A percentile compares a stretch with the other conserved stretches of the same genome.
phyloP scores from a whole-genome alignment of 192 early-diverging fungal species.

The Backusella luteola region DNA sequence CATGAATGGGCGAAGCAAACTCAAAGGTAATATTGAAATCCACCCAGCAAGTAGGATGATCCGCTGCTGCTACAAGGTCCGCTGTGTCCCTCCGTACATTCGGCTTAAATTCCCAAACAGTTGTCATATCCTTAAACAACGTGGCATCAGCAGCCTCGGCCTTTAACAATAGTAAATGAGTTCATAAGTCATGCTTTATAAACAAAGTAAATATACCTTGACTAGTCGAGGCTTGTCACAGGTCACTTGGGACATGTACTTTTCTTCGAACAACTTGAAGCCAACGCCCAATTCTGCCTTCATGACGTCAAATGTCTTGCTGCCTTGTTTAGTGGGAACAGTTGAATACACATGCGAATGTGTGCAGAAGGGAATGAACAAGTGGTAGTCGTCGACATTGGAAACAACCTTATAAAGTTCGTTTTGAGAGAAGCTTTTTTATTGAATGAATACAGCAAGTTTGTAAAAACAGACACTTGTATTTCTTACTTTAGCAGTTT shows the following conservation, averaged over 20 bases:
- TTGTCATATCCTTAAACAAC: constrained; percentile 65
- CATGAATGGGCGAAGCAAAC: constrained; percentile 78
- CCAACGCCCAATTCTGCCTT: constrained; percentile 79
- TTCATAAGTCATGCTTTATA: neutral
- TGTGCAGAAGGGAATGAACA: constrained; percentile 84
- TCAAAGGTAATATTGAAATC: constrained; percentile 80
- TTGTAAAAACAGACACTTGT: neutral
- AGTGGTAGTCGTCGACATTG: constrained; percentile 76
- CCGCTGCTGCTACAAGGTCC: constrained; percentile 24
- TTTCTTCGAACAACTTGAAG: constrained; percentile 75
- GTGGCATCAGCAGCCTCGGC: constrained; percentile 55
- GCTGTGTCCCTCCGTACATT: constrained; percentile 28
- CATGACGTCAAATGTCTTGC: constrained; percentile 33
- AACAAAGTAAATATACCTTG: constrained; percentile 39
- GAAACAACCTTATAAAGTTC: constrained; percentile 83
- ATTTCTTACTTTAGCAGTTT: constrained; percentile 17
- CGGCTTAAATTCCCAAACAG: constrained; percentile 68
- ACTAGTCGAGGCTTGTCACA: constrained; percentile 64
- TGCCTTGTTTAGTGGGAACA: constrained; percentile 15
- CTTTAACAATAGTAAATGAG: constrained; percentile 21
- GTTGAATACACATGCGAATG: constrained; percentile 57
- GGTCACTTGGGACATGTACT: constrained; percentile 74
- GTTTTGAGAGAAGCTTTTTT: constrained; percentile 62
- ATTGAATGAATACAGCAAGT: constrained; percentile 15
- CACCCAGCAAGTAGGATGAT: constrained; percentile 58